phyloP scores from a whole-genome alignment of 2,329 filamentous ascomycete species.

The Fusarium sp. region DNA sequence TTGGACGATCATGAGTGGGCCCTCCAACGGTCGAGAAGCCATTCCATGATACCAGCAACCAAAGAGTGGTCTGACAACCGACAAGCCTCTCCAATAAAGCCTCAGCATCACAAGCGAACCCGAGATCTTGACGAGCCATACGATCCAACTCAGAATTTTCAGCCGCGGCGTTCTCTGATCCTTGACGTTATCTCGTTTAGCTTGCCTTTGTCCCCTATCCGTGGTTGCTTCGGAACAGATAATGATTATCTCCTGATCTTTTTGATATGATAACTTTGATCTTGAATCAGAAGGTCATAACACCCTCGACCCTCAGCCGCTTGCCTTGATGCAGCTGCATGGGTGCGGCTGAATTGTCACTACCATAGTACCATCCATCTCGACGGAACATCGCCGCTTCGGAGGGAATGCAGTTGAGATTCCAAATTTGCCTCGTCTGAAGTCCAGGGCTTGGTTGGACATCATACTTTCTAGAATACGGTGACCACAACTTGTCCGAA shows the following conservation, averaged over 20 bases:
- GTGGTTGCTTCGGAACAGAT: conserved; percentile 20
- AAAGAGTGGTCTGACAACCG: conserved; percentile 13
- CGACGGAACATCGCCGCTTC: neutral
- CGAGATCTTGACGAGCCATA: neutral
- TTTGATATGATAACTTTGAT: conserved; percentile 36
- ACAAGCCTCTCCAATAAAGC: neutral
- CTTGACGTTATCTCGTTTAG: neutral
- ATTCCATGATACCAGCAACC: conserved; percentile 9
- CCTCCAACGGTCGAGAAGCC: conserved; percentile 33
- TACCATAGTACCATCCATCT: conserved; percentile 6
- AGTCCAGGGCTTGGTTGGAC: neutral
- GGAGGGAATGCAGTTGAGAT: neutral
- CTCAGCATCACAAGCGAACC: neutral
- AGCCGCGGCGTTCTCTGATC: conserved; percentile 1
- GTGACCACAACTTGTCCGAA: neutral
- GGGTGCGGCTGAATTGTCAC: conserved; percentile 14
- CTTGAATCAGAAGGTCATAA: neutral
- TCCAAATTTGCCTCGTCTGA: conserved; percentile 11
- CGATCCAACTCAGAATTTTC: neutral
- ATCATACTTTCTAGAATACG: neutral
- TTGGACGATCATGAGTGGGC: conserved; percentile 16
- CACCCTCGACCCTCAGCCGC: neutral
- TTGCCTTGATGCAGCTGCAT: neutral
- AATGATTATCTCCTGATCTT: conserved; percentile 28
- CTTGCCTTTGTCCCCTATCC: neutral